Base-by-base conservation (phyloP, 371 early-diverging fungal genomes). In the Saksenaea vasiformis region DNA sequence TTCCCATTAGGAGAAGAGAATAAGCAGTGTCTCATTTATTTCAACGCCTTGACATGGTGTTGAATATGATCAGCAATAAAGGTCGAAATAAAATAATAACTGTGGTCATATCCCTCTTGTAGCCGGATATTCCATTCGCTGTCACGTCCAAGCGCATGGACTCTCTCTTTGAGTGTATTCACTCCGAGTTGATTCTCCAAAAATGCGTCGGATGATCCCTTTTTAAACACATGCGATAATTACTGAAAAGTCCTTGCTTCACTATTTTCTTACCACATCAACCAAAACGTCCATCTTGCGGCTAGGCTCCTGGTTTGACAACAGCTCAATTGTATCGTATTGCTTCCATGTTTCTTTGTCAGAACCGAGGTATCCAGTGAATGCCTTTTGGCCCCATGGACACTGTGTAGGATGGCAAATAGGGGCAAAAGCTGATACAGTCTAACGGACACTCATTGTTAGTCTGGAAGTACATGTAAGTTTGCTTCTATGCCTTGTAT, bases 71-170 rank as follows among this genome's bases (percentile, higher is more conserved):
- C 91, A 13, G 87, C 80, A 63, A 91, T 83, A 73, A 95, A 91
- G 17, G 90, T 86, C 55, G 85, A 79, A 63, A 95, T 89, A 55
- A 93, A 95, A 68, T 70, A 95, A 76, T 95, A 95, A 39, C 87
- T 85, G 64, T 95, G 95, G 66, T 95, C 92, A 66, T 91, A 95
- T 17, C 93, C 95, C 19, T 90, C 90, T 62, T 90, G 93, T 72
- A 83, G 79, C 26, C 91, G 86, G 59, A 87, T 80, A 13, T 76
- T 77, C 57, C 90, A 85, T 64, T 79, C 70, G n/a, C 73, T 62
- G 3, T 71, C 63, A 28, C 76, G 63, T 14, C 72, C 80, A 22
- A 75, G 71, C 15, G 64, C 74, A 44, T 82, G 64, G 5, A 80
- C 72, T 0, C 76, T 77, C 19, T 84, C 62, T 34, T 84, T 75